phyloP scores from a whole-genome alignment of 768 basidiomycete genomes.

The Mycena maculata region DNA sequence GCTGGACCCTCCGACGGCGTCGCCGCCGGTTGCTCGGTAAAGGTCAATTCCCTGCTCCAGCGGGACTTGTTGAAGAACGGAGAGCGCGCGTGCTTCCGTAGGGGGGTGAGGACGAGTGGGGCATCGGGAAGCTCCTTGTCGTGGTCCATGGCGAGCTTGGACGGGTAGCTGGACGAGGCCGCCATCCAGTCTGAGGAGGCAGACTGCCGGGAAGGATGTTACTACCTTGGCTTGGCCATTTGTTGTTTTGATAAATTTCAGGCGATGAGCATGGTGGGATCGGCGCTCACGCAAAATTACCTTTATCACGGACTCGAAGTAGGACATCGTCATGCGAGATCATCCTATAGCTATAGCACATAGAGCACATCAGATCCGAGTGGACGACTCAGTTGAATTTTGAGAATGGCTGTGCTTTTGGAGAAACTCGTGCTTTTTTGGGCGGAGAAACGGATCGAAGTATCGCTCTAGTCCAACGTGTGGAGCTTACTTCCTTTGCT shows the following conservation, averaged over 20 bases:
- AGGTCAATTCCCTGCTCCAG: conserved; percentile 18
- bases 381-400: conserved; percentile 2
- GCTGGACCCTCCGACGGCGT: conserved; percentile 9
- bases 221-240: not conserved
- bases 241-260: conserved; percentile 13
- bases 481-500: too few species aligned
- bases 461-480: too few species aligned
- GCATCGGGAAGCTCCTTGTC: conserved; percentile 32
- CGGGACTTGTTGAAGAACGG: conserved; percentile 21
- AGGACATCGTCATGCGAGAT: not conserved
- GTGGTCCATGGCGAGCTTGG: conserved; percentile 10
- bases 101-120: conserved; percentile 24
- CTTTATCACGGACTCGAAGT: not conserved
- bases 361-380: conserved; percentile 12
- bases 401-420: too few species aligned
- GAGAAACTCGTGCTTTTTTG: too few species aligned
- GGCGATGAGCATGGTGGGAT: conserved; percentile 14
- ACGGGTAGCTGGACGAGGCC: not conserved
- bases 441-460: too few species aligned
- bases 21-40: conserved; percentile 15
- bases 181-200: conserved; percentile 32
- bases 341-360: conserved; percentile 13
- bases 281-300: conserved; percentile 5
- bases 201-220: conserved; percentile 25
- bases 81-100: conserved; percentile 28